phyloP scores from a whole-genome alignment of 371 early-diverging fungal species.

The Conidiobolus incongruus region DNA sequence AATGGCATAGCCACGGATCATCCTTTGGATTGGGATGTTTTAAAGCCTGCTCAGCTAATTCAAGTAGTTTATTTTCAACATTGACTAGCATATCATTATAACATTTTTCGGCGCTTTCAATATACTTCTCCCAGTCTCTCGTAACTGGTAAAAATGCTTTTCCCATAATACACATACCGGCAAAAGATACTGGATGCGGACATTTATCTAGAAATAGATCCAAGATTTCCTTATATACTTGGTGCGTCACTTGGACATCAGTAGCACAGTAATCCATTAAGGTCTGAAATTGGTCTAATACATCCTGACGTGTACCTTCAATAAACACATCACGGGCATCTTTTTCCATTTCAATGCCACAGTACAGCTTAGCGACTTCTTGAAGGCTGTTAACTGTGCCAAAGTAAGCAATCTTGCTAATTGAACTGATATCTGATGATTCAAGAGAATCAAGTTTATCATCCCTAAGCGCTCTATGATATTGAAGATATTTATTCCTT shows the following conservation, averaged over 20 bases:
- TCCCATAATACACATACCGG: slow-evolving; percentile 78
- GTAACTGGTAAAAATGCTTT: slow-evolving; percentile 62
- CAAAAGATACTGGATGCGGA: slow-evolving; percentile 85
- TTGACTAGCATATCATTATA: slow-evolving; percentile 23
- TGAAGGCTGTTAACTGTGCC: slow-evolving; percentile 58
- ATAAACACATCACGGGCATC: slow-evolving; percentile 40
- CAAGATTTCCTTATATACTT: slow-evolving; percentile 39
- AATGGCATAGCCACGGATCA: slow-evolving; percentile 69
- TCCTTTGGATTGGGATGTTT: slow-evolving; percentile 9
- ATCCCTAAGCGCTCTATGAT: slow-evolving; percentile 21
- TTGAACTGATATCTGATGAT: slow-evolving; percentile 8
- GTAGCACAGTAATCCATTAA: slow-evolving; percentile 68
- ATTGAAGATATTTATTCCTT: slow-evolving; percentile 49
- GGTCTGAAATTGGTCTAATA: slow-evolving; percentile 26
- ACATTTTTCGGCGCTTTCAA: slow-evolving; percentile 24
- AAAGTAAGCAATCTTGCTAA: slow-evolving; percentile 27
- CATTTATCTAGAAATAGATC: slow-evolving; percentile 55
- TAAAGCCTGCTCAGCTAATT: slow-evolving; percentile 45
- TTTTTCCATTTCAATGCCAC: slow-evolving; percentile 50
- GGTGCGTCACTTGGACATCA: slow-evolving; percentile 68
- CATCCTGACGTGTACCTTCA: slow-evolving; percentile 22
- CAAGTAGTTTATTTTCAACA: slow-evolving; percentile 28
- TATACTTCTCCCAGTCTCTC: slow-evolving; percentile 48
- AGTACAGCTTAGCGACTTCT: slow-evolving; percentile 59
- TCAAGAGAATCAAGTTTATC: slow-evolving; percentile 10